A percentile compares a stretch with the other conserved stretches of the same genome.
These are phyloP conservation scores for Cladosporium austrohemisphaericum DNA, from an alignment of 2,329 filamentous ascomycete genomes.

Conservation along the genomic window DNA sequence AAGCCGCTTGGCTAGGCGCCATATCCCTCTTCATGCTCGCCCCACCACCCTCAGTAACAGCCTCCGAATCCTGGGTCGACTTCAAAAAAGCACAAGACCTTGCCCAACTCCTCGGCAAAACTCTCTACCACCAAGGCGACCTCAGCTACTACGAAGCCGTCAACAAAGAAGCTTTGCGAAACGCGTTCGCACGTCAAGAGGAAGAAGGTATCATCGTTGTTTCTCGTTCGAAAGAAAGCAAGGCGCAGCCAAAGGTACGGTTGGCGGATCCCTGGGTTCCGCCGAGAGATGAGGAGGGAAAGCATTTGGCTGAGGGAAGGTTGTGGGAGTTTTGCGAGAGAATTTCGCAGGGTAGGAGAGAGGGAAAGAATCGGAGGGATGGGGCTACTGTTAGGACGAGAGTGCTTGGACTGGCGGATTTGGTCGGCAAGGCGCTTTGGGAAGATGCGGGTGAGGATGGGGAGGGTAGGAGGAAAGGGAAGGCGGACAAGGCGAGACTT, in stretches of 20 bases:
- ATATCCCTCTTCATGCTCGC: conserved; percentile 83
- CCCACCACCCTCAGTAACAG: conserved; percentile 41
- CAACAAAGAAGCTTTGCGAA: conserved; percentile 96
- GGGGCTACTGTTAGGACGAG: conserved; percentile 81
- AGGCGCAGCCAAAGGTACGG: conserved; percentile 59
- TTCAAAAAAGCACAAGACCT: conserved; percentile 57
- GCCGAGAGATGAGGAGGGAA: conserved; percentile 58
- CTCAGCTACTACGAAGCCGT: conserved; percentile 97
- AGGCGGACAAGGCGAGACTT: not conserved
- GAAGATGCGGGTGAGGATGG: not conserved
- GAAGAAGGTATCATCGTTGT: conserved; percentile 85
- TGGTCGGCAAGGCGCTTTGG: conserved; percentile 61
- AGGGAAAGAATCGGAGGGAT: conserved; percentile 95
- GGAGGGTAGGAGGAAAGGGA: not conserved
- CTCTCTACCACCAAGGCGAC: conserved; percentile 94
- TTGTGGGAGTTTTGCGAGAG: conserved; percentile 90
- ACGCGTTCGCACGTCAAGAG: conserved; percentile 81
- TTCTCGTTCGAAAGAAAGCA: conserved; percentile 62
- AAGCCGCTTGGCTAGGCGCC: conserved; percentile 86
- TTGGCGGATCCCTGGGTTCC: conserved; percentile 58
- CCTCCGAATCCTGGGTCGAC: conserved; percentile 69
- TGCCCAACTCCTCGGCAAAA: conserved; percentile 80
- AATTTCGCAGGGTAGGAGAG: conserved; percentile 76
- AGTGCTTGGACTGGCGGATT: conserved; percentile 73
- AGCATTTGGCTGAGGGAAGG: conserved; percentile 66